Evolutionary conservation across 1,284 basidiomycete species (phyloP), one percentile per base, ranked within the genome.

Genomic region (Apiotrichum akiyoshidainum): DNA sequence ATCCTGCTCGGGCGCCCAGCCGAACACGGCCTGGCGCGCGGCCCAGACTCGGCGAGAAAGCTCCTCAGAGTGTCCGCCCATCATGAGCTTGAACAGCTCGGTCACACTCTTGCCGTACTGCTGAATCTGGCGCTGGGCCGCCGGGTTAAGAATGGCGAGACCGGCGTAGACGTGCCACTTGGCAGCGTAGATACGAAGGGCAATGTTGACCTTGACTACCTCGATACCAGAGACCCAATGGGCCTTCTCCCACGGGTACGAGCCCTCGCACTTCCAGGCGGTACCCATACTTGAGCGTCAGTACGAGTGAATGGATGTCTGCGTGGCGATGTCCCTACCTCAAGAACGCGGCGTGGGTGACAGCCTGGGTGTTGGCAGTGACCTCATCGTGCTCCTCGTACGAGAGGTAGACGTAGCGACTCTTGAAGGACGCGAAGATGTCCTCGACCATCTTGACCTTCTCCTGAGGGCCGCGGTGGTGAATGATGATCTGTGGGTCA

Each of bases 131-230:
- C 83, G 78, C 54, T 86, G 84, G 0, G 96, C 95, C n/a, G 85
- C 86, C 1, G 96, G 95, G 76, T 99, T 99, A 64, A 98, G 84
- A 70, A 99, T 90, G 0, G 96, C 95, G 14, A 99, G 85, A 4
- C 95, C 96, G 31, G 96, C 96, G 74, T 99, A 99, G 68, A 99
- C 95, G 79, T 99, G 96, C 94, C 94, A 99, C 69, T 93, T 89
- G 74, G 94, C 95, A 46, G 91, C 86, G 79, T 98, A 98, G 72
- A 99, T 98, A 1, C 96, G 91, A 16, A 95, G 84, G 61, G 89
- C 88, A 72, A 99, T 89, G 82, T 99, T 99, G 69, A 97, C 94
- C 79, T 99, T 99, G 70, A 94, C 92, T 10, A 92, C 95, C 78
- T 99, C 95, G 69, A 99, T 95, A 0, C 96, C 96, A n/a, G 93